phyloP scores from a whole-genome alignment of 2,329 filamentous ascomycete genomes.

The Dothistroma septosporum region DNA sequence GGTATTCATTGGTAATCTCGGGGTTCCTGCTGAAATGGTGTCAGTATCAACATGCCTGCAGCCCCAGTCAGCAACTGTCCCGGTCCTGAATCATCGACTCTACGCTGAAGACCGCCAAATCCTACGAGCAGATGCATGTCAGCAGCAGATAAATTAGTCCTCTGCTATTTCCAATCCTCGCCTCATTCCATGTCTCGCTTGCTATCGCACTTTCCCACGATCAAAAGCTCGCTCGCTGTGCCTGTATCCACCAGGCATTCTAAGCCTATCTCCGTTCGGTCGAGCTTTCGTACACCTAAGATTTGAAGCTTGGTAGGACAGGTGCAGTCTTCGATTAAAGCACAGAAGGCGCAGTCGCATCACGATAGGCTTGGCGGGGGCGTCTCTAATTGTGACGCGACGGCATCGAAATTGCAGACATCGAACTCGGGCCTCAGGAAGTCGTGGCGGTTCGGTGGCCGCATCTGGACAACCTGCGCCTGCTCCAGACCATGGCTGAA shows the following conservation, averaged over 20 bases:
- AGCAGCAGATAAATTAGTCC: too few relatives aligned
- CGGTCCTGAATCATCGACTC: neutral
- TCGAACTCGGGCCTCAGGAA: neutral
- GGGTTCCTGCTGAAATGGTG: too few relatives aligned
- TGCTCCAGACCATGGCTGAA: neutral
- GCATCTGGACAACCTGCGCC: neutral
- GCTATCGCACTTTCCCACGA: neutral
- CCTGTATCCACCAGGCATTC: neutral
- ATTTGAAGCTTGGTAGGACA: neutral
- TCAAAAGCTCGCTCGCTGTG: neutral
- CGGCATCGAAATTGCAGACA: neutral
- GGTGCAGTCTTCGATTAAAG: neutral
- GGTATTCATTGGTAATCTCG: neutral
- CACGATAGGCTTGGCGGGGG: neutral
- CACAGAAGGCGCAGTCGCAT: neutral
- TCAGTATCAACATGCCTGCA: too few relatives aligned
- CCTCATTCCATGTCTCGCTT: neutral
- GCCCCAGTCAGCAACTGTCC: too few relatives aligned
- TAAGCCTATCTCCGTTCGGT: neutral
- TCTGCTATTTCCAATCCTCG: neutral
- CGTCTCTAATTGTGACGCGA: neutral
- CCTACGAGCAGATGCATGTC: too few relatives aligned
- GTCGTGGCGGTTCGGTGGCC: too few relatives aligned
- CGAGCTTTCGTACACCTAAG: neutral
- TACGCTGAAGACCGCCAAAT: too few relatives aligned